These are phyloP conservation scores for Phialemonium atrogriseum DNA, from an alignment of 2,329 filamentous ascomycete species.

Conservation along the genomic window DNA sequence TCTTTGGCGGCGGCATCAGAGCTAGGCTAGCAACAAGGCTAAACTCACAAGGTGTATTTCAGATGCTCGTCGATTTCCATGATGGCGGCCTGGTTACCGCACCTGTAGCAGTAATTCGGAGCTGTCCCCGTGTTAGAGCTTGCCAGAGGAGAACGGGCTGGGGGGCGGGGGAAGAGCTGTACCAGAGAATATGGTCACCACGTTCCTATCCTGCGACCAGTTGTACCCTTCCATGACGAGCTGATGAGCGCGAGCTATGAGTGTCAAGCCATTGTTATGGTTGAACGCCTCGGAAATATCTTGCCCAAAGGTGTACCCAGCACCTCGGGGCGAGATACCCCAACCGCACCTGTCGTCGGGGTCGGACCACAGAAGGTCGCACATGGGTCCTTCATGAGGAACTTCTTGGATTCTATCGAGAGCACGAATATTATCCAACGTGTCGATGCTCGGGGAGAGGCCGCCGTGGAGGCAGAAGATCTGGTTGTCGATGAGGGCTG, in stretches of 20 bases:
- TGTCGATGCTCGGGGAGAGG: constrained; percentile 91
- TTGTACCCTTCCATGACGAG: constrained; percentile 99
- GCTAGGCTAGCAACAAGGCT: not conserved
- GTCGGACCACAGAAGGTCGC: constrained; percentile 95
- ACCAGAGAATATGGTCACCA: constrained; percentile 98
- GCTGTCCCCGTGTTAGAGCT: constrained; percentile 36
- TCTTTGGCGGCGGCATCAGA: not conserved
- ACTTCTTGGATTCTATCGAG: constrained; percentile 97
- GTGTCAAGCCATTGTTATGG: constrained; percentile 93
- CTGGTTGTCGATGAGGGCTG: constrained; percentile 96
- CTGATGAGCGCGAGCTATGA: constrained; percentile 95
- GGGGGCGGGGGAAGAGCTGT: constrained; percentile 16
- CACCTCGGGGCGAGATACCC: constrained; percentile 91
- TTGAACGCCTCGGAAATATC: constrained; percentile 99
- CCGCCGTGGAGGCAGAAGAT: constrained; percentile 98
- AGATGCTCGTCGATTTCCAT: constrained; percentile 99
- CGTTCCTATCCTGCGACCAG: constrained; percentile 97
- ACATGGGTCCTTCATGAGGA: constrained; percentile 96
- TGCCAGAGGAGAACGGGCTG: constrained; percentile 1
- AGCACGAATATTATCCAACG: constrained; percentile 88
- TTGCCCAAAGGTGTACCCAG: constrained; percentile 91
- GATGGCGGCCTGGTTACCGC: constrained; percentile 98
- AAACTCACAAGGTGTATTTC: constrained; percentile 95
- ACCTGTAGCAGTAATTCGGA: constrained; percentile 96
- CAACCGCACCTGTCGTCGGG: constrained; percentile 94